phyloP scores from a whole-genome alignment of 1,284 basidiomycete species.

The Gymnopus androsaceus region DNA sequence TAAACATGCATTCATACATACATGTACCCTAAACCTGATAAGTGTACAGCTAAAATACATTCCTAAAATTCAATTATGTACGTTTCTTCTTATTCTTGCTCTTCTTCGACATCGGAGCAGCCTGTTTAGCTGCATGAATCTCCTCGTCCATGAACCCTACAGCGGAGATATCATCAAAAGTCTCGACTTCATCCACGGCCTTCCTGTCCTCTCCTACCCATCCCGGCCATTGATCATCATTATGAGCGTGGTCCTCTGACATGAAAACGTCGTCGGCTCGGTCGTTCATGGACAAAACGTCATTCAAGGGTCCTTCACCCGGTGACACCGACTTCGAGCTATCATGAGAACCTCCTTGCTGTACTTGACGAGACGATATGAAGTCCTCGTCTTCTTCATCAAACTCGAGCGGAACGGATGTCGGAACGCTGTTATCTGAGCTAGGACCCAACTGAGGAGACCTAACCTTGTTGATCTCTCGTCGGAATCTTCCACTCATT shows the following conservation, averaged over 20 bases:
- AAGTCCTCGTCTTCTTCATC: constrained; percentile 75
- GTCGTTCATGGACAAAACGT: constrained; percentile 21
- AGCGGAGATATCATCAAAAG: constrained; percentile 62
- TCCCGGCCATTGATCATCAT: constrained; percentile 44
- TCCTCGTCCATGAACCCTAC: constrained; percentile 68
- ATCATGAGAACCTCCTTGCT: background rate
- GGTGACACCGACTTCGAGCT: background rate
- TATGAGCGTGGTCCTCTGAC: background rate
- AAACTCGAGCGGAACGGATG: constrained; percentile 62
- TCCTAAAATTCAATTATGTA: background rate
- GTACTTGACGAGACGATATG: constrained; percentile 21
- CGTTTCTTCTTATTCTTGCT: constrained; percentile 14
- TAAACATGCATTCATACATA: too few relatives aligned
- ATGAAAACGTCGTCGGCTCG: constrained; percentile 27
- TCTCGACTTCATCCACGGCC: constrained; percentile 65
- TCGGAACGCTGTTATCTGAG: constrained; percentile 28
- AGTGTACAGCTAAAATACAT: constrained; percentile 14
- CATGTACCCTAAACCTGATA: too few relatives aligned
- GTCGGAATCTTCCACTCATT: constrained; percentile 56
- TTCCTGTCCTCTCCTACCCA: constrained; percentile 56
- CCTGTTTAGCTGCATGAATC: constrained; percentile 28
- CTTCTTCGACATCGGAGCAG: background rate
- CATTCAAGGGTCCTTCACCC: background rate
- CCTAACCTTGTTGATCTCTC: constrained; percentile 50
- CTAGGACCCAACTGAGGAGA: constrained; percentile 31